Evolutionary conservation across 176 grass and related monocot genomes (phyloP).

Genomic region (Panicum miliaceum): DNA sequence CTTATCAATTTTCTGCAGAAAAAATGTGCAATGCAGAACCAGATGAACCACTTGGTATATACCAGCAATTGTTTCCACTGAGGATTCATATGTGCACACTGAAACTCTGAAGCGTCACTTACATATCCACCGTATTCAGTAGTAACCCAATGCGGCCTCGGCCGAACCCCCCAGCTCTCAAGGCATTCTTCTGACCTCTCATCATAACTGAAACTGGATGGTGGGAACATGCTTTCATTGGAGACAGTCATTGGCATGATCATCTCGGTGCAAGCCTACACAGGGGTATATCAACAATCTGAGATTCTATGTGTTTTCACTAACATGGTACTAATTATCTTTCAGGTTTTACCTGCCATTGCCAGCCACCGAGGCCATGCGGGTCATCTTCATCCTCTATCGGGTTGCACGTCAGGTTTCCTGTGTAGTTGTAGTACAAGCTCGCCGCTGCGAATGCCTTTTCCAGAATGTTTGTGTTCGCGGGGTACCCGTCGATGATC

Average conservation of each 20-base stretch:
- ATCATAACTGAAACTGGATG: constrained; percentile 59
- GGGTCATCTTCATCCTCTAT: constrained; percentile 71
- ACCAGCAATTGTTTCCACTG: not conserved
- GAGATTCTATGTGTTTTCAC: not conserved
- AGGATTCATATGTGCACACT: not conserved
- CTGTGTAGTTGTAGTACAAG: constrained; percentile 87
- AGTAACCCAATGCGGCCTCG: constrained; percentile 84
- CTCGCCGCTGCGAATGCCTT: constrained; percentile 80
- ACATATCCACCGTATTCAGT: constrained; percentile 94
- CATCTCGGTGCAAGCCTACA: constrained; percentile 97
- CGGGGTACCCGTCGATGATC: constrained; percentile 68
- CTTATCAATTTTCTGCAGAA: constrained; percentile 69
- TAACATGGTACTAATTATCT: not conserved
- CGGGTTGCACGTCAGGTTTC: constrained; percentile 66
- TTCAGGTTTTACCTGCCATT: constrained; percentile 76
- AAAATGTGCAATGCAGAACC: not conserved
- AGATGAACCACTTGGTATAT: constrained; percentile 18
- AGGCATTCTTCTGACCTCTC: constrained; percentile 55
- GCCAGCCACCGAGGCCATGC: constrained; percentile 86
- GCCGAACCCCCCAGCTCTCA: constrained; percentile 50
- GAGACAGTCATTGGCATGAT: constrained; percentile 80
- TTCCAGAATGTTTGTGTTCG: constrained; percentile 44
- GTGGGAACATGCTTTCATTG: constrained; percentile 85
- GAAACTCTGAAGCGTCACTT: constrained; percentile 37
- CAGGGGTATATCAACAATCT: constrained; percentile 5